Conservation (phyloP, 441 rosid genomes). For the Erodium texanum region DNA sequence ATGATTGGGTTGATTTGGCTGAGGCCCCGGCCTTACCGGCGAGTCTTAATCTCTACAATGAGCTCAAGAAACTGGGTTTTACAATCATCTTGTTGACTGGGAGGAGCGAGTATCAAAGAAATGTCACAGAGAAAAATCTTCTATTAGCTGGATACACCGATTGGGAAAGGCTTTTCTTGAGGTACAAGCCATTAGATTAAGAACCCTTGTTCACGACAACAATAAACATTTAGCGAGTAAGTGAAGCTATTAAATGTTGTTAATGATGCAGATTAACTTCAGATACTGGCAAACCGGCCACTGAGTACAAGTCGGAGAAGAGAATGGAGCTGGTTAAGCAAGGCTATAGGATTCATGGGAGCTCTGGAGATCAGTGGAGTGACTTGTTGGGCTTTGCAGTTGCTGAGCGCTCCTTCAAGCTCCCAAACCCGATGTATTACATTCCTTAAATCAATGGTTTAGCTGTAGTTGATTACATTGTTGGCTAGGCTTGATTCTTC, state of each 20-base stretch:
- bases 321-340: slow-evolving; percentile 39
- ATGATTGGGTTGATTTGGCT: slow-evolving; percentile 57
- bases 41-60: slow-evolving; percentile 56
- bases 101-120: slow-evolving; percentile 56
- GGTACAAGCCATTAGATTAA: slow-evolving; percentile 29
- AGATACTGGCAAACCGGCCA: slow-evolving; percentile 48
- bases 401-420: slow-evolving; percentile 56
- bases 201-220: no score
- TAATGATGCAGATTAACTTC: slow-evolving; percentile 31
- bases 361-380: slow-evolving; percentile 82
- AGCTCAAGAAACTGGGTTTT: slow-evolving; percentile 54
- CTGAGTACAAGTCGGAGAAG: slow-evolving; percentile 51
- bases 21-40: slow-evolving; percentile 64
- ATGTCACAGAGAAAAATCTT: slow-evolving; percentile 46
- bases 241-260: not conserved
- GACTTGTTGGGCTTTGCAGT: slow-evolving; percentile 55
- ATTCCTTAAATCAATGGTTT: slow-evolving; percentile 22
- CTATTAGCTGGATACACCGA: slow-evolving; percentile 39
- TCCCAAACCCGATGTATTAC: slow-evolving; percentile 66
- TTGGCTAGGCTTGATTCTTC: not conserved
- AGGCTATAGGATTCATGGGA: slow-evolving; percentile 60
- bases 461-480: not conserved
- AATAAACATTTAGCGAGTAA: no score
- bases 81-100: slow-evolving; percentile 62
- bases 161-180: slow-evolving; percentile 67